phyloP scores from a whole-genome alignment of 257 asterid genomes.

The Euphrasia confusa region DNA sequence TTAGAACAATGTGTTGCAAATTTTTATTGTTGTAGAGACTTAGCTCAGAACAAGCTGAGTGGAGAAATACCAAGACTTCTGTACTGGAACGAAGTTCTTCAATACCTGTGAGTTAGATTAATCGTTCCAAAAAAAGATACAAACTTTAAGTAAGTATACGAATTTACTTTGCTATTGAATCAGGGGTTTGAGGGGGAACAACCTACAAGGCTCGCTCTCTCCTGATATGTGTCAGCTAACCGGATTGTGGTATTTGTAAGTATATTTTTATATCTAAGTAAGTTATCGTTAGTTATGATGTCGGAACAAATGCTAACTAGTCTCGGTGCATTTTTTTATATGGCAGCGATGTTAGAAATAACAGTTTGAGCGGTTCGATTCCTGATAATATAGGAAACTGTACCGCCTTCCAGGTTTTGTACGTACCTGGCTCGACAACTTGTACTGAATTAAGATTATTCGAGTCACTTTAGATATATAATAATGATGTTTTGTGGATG shows the following conservation, averaged over 20 bases:
- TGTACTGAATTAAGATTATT: not conserved
- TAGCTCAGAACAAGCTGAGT: constrained; percentile 80
- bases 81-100: constrained; percentile 93
- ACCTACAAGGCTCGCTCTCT: constrained; percentile 79
- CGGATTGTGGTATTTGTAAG: constrained; percentile 87
- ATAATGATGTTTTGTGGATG: not conserved
- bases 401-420: constrained; percentile 92
- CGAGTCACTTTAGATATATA: not conserved
- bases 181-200: constrained; percentile 90
- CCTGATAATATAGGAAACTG: constrained; percentile 86
- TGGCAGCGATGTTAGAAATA: constrained; percentile 86
- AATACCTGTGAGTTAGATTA: constrained; percentile 61
- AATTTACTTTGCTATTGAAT: not conserved
- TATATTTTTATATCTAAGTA: not conserved
- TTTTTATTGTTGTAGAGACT: constrained; percentile 49
- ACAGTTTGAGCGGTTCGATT: constrained; percentile 82
- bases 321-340: not conserved
- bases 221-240: constrained; percentile 96
- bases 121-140: not conserved
- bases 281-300: not conserved
- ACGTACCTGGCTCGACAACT: constrained; percentile 31
- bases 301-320: not conserved
- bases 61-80: constrained; percentile 91
- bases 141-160: not conserved
- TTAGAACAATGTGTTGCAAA: not conserved